A percentile compares a stretch with the other conserved stretches of the same genome.
These are phyloP conservation scores for Chaetomium fimeti DNA, from an alignment of 495 filamentous ascomycete genomes.

Conservation along the genomic window DNA sequence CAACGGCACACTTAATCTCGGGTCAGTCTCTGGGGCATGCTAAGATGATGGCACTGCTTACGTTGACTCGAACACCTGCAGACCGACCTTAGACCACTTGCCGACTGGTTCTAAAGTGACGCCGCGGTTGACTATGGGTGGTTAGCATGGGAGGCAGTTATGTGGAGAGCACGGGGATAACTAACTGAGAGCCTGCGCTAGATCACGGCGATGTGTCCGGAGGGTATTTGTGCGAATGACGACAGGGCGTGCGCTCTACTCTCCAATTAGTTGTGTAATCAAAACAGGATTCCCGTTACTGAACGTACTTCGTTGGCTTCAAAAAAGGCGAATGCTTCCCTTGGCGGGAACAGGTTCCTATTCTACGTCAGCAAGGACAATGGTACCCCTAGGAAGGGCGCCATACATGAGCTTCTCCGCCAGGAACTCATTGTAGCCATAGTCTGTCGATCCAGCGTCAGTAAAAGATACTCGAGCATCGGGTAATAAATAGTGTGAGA, in stretches of 20 bases:
- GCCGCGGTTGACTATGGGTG: conserved; percentile 70
- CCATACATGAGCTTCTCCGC: conserved; percentile 39
- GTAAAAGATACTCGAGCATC: not conserved
- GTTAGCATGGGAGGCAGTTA: not conserved
- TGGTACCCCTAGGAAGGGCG: not conserved
- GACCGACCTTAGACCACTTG: conserved; percentile 97
- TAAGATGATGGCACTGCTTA: conserved; percentile 3
- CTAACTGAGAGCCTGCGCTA: conserved; percentile 78
- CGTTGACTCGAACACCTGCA: conserved; percentile 91
- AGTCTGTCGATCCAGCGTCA: conserved; percentile 48
- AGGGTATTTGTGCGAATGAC: conserved; percentile 86
- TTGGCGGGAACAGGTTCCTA: conserved; percentile 78
- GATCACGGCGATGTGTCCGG: conserved; percentile 83
- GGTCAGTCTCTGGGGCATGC: not conserved
- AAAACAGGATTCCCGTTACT: not conserved
- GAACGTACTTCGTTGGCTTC: conserved; percentile 81
- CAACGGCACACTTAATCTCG: conserved; percentile 63
- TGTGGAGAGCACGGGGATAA: not conserved
- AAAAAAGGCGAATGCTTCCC: conserved; percentile 97
- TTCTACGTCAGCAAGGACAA: conserved; percentile 37
- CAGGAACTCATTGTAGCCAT: conserved; percentile 69
- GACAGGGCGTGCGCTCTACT: conserved; percentile 68
- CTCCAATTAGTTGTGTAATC: not conserved
- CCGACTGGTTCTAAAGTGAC: conserved; percentile 95
- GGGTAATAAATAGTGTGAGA: not conserved